Percentiles rank a stretch among this genome's conserved stretches.
Evolutionary conservation across 1,284 basidiomycete genomes (phyloP).

Genomic region (Cutaneotrichosporon sp.): DNA sequence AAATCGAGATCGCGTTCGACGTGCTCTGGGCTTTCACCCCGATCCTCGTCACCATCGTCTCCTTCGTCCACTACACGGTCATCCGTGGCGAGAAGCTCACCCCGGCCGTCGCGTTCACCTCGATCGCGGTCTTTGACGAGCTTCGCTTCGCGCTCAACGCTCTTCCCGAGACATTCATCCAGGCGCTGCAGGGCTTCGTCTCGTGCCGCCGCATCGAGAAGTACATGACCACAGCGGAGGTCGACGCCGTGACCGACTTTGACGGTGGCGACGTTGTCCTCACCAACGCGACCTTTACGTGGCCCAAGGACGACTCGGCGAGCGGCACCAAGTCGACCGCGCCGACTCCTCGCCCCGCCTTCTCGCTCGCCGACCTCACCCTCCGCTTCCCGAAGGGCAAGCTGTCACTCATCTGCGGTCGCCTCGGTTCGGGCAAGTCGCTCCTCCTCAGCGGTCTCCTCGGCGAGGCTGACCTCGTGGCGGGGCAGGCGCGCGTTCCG

Average conservation of each 20-base stretch:
- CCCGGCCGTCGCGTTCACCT: slow-evolving; percentile 81
- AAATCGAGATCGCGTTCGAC: slow-evolving; percentile 80
- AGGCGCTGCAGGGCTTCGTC: slow-evolving; percentile 77
- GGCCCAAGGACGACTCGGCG: slow-evolving; percentile 68
- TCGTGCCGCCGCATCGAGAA: slow-evolving; percentile 89
- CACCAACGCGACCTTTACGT: slow-evolving; percentile 81
- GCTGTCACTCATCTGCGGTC: slow-evolving; percentile 77
- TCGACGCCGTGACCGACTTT: slow-evolving; percentile 61
- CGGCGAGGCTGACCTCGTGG: slow-evolving; percentile 82
- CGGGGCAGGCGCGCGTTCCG: slow-evolving; percentile 70
- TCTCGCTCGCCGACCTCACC: slow-evolving; percentile 76
- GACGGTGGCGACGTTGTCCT: slow-evolving; percentile 65
- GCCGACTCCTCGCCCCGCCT: slow-evolving; percentile 73
- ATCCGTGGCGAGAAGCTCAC: slow-evolving; percentile 64
- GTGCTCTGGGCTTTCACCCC: slow-evolving; percentile 65
- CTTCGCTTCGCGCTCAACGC: slow-evolving; percentile 71
- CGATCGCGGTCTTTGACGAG: slow-evolving; percentile 73
- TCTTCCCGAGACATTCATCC: slow-evolving; percentile 86
- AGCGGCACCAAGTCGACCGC: slow-evolving; percentile 56
- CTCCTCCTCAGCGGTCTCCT: slow-evolving; percentile 76
- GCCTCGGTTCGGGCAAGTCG: slow-evolving; percentile 71
- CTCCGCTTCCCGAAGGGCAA: slow-evolving; percentile 76
- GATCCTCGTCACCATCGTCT: slow-evolving; percentile 52
- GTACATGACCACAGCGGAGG: slow-evolving; percentile 73
- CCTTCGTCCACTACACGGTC: slow-evolving; percentile 65